Conservation (phyloP, 768 basidiomycete species). For the Grammothele lineata region DNA sequence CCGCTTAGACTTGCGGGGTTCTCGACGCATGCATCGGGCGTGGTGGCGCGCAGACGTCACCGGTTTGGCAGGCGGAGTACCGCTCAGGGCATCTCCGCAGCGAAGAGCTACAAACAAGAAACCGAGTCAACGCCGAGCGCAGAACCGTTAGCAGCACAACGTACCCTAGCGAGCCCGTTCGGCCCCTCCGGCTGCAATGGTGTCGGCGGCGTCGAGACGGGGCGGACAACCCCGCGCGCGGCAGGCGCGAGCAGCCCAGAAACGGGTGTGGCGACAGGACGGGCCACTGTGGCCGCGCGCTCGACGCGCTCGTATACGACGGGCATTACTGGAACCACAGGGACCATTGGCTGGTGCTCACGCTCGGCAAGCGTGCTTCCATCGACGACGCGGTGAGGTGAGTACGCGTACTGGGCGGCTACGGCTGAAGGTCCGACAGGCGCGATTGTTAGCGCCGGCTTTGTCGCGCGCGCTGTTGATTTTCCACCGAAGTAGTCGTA, state of each 20-base stretch:
- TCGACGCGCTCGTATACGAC: background rate
- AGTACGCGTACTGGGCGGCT: background rate
- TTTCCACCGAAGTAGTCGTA: too few relatives aligned
- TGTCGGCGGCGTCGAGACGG: conserved; percentile 23
- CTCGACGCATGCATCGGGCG: too few relatives aligned
- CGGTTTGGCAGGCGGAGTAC: too few relatives aligned
- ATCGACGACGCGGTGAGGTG: conserved; percentile 15
- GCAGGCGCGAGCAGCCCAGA: background rate
- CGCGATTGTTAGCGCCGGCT: background rate
- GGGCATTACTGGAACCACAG: background rate
- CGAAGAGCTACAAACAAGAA: conserved; percentile 17
- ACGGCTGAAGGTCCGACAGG: background rate
- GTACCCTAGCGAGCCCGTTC: conserved; percentile 13
- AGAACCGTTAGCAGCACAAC: background rate
- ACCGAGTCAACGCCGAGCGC: background rate
- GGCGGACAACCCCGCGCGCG: conserved; percentile 13
- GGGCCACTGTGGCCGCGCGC: background rate
- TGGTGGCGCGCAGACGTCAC: too few relatives aligned
- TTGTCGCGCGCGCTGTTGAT: too few relatives aligned
- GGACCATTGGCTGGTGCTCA: background rate
- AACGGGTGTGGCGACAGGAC: background rate
- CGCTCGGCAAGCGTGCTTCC: conserved; percentile 18
- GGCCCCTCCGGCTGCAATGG: conserved; percentile 3
- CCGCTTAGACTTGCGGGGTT: too few relatives aligned
- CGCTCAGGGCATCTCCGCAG: conserved; percentile 23